Percentiles rank a stretch among this genome's conserved stretches.
phyloP scores from a whole-genome alignment of 1,139 yeast species.

The Geotrichum macrosporum region DNA sequence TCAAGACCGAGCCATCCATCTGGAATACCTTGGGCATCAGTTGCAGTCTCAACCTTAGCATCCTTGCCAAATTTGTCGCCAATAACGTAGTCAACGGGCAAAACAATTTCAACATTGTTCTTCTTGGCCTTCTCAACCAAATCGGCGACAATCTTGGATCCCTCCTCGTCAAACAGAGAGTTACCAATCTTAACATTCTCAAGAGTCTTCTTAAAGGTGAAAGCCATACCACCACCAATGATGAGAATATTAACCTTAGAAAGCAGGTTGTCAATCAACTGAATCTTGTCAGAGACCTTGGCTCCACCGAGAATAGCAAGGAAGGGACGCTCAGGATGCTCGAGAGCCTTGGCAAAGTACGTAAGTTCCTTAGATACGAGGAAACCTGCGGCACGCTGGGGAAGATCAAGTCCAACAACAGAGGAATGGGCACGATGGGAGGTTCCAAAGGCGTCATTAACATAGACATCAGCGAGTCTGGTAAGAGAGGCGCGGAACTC shows the following conservation, averaged over 20 bases:
- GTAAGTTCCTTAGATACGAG: constrained; percentile 92
- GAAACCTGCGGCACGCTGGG: constrained; percentile 96
- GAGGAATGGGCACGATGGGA: constrained; percentile 99
- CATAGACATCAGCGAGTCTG: constrained; percentile 87
- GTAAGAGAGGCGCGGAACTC: constrained; percentile 84
- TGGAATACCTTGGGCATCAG: constrained; percentile 84
- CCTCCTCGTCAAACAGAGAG: constrained; percentile 85
- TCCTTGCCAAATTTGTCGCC: constrained; percentile 91
- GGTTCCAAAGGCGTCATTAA: constrained; percentile 97
- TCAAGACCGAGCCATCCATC: constrained; percentile 94
- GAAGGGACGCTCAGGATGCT: constrained; percentile 95
- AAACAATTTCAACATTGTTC: constrained; percentile 83
- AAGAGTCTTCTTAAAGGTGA: constrained; percentile 91
- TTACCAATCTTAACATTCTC: constrained; percentile 79
- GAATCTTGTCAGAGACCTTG: constrained; percentile 95
- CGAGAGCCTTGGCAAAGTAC: constrained; percentile 95
- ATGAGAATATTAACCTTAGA: constrained; percentile 90
- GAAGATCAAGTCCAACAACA: constrained; percentile 91
- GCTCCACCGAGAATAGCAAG: constrained; percentile 98
- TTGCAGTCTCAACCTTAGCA: constrained; percentile 75
- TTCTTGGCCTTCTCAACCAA: constrained; percentile 91
- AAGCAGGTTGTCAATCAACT: constrained; percentile 91
- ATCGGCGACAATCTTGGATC: constrained; percentile 86
- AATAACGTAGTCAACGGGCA: constrained; percentile 90
- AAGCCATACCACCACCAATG: constrained; percentile 99